Base-by-base conservation (phyloP, 106 monocot species). In the Hemerocallis citrina region DNA sequence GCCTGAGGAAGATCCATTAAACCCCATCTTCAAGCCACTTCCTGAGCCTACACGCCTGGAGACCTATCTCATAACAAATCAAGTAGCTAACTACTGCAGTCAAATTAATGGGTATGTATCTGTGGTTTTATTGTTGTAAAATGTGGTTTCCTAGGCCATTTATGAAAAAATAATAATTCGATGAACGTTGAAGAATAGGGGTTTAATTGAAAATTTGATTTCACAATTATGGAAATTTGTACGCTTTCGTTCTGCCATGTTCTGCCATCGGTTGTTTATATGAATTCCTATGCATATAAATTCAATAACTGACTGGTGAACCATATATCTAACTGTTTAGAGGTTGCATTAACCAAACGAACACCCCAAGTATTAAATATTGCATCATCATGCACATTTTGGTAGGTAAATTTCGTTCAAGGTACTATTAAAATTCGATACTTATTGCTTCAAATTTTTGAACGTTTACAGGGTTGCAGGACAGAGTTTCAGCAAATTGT, bases 11-110 rank as follows among this genome's bases (percentile, higher is more conserved):
- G 95, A 96, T 72, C 83, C 95, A 22, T 71, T 76, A 60, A 89
- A 89, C 76, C 83, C 89, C 21, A 66, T 94, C 37, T 96, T 96
- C 67, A 90, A 96, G 67, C 95, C 95, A 52, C 62, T 90, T 29
- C 81, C 81, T 22, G 95, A 96, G 64, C 95, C 95, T 40, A 90
- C 95, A 28, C 90, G 90, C 25, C 56, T 96, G n/a, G 95, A 96
- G 57, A 75, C 72, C 68, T 96, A 74, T 78, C 86, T 90, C 35
- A 84, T 96, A 34, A 90, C 86, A 60, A 90, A 96, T 69, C 90
- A 96, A 57, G 52, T 96, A 13, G 50, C 90, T 52, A 96, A 90
- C 67, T 89, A 89, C 61, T 95, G 94, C 80, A 86, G 83, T 73
- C 94, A 95, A 72, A 86, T 95, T 31, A 95, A 95, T 40, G 85